Conservation (phyloP, 176 grass and related monocot species). For the Saccharum spontaneum region DNA sequence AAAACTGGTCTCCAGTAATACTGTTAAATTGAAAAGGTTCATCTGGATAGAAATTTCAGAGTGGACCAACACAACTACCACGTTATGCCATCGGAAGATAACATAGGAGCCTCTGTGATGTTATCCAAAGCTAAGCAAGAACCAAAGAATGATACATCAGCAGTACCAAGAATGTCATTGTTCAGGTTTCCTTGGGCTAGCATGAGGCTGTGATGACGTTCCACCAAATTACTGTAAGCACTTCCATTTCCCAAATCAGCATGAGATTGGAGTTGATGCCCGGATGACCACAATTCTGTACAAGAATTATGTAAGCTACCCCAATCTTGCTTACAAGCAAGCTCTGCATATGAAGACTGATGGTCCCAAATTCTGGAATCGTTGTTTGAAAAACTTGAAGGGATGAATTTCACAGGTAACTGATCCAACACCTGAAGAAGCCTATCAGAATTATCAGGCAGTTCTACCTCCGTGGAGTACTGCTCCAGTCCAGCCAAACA, state of each 20-base stretch:
- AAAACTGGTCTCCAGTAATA: not conserved
- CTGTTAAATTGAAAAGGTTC: not conserved
- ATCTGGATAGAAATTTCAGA: not conserved
- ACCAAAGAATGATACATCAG: slow-evolving; percentile 29
- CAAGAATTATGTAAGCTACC: not conserved
- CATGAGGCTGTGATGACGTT: not conserved
- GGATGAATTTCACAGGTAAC: slow-evolving; percentile 29
- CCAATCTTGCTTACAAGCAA: slow-evolving; percentile 39
- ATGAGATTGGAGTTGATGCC: slow-evolving; percentile 30
- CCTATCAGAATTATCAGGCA: slow-evolving; percentile 32
- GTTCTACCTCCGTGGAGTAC: slow-evolving; percentile 4
- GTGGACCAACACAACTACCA: slow-evolving; percentile 39
- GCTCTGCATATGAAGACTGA: slow-evolving; percentile 28
- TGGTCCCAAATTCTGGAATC: slow-evolving; percentile 23
- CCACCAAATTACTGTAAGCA: slow-evolving; percentile 30
- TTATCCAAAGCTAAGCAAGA: slow-evolving; percentile 32
- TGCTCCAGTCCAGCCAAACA: slow-evolving; percentile 38
- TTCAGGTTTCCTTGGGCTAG: slow-evolving; percentile 31
- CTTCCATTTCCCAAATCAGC: slow-evolving; percentile 26
- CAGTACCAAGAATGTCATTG: slow-evolving; percentile 12
- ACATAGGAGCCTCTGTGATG: slow-evolving; percentile 16
- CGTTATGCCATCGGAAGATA: slow-evolving; percentile 17
- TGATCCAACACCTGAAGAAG: slow-evolving; percentile 29
- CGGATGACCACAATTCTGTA: slow-evolving; percentile 32
- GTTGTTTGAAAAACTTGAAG: slow-evolving; percentile 28